Conservation (phyloP, 164 flowering plant species). For the Macadamia tetraphylla region DNA sequence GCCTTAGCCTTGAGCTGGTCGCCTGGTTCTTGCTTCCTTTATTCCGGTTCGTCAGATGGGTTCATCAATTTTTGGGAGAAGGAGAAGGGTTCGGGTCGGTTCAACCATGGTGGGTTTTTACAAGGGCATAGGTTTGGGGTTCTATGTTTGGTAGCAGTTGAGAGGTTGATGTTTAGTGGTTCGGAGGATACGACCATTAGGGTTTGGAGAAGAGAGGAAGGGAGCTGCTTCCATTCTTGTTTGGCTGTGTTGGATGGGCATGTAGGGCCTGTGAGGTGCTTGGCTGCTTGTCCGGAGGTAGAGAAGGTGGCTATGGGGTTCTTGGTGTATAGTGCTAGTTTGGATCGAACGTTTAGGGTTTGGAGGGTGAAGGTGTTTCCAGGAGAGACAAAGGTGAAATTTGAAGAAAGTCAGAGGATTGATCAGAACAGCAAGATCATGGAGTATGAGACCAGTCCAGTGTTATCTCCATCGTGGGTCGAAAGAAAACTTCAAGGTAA, state of each 20-base stretch:
- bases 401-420: slow-evolving; percentile 11
- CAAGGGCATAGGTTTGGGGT: slow-evolving; percentile 38
- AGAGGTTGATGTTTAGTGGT: slow-evolving; percentile 34
- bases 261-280: slow-evolving; percentile 42
- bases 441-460: slow-evolving; percentile 45
- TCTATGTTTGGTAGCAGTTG: slow-evolving; percentile 33
- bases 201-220: slow-evolving; percentile 47
- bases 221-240: slow-evolving; percentile 28
- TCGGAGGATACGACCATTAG: slow-evolving; percentile 47
- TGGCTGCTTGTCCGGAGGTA: slow-evolving; percentile 40
- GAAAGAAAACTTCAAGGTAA: slow-evolving; percentile 46
- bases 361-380: slow-evolving; percentile 42
- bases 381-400: slow-evolving; percentile 10
- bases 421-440: slow-evolving; percentile 8
- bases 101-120: slow-evolving; percentile 33
- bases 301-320: slow-evolving; percentile 28
- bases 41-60: slow-evolving; percentile 45
- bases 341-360: slow-evolving; percentile 44
- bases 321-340: slow-evolving; percentile 40
- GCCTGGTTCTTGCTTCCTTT: slow-evolving; percentile 21
- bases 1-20: slow-evolving; percentile 31
- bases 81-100: slow-evolving; percentile 29
- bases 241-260: slow-evolving; percentile 43
- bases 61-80: slow-evolving; percentile 39
- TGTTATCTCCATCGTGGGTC: slow-evolving; percentile 79